Percentiles rank a stretch among this genome's conserved stretches.
phyloP scores from a whole-genome alignment of 345 rosid genomes.

The Ailanthus altissimus region DNA sequence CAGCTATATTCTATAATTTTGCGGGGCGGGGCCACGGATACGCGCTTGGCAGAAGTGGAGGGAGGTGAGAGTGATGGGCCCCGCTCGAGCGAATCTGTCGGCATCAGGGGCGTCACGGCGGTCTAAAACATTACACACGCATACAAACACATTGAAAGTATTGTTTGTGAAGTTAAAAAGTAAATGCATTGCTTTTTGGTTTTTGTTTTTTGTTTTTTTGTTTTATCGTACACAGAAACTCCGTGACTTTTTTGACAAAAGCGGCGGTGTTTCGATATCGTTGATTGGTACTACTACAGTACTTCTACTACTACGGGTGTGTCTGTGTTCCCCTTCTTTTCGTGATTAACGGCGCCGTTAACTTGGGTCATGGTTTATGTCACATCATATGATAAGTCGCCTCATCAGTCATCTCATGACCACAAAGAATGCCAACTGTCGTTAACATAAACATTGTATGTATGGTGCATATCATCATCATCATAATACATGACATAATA shows the following conservation, averaged over 20 bases:
- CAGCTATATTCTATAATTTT: no score
- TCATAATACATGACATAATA: not conserved
- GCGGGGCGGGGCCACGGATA: no score
- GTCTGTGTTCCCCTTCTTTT: not conserved
- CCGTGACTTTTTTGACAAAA: not conserved
- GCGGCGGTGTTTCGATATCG: slow-evolving; percentile 21
- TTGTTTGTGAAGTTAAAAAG: not conserved
- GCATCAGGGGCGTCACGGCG: slow-evolving; percentile 37
- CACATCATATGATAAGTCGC: not conserved
- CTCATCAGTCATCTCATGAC: not conserved
- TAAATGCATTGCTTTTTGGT: not conserved
- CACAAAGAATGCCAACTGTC: not conserved
- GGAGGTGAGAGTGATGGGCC: not conserved
- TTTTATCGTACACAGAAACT: slow-evolving; percentile 12
- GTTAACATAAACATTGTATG: not conserved
- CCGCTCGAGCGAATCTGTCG: slow-evolving; percentile 33
- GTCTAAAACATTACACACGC: not conserved
- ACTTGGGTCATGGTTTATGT: not conserved
- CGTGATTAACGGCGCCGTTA: slow-evolving; percentile 13
- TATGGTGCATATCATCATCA: not conserved
- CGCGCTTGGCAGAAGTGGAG: not conserved
- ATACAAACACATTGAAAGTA: not conserved
- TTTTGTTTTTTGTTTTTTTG: not conserved
- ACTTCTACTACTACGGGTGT: no score
- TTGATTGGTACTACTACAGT: not conserved